Evolutionary conservation across 2,329 filamentous ascomycete species (phyloP).

Genomic region (Sporothrix inflata): DNA sequence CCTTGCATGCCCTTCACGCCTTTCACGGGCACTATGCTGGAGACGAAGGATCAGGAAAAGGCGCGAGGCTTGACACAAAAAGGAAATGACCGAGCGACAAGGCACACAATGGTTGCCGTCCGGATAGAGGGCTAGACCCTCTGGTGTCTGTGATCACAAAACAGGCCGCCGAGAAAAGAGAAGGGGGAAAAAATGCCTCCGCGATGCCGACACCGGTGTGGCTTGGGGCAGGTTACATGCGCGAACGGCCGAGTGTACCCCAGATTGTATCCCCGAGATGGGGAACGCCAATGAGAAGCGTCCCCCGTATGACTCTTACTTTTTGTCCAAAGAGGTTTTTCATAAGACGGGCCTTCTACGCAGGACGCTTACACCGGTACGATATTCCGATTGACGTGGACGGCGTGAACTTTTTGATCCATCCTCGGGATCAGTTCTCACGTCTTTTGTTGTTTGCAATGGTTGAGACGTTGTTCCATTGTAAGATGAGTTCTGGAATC

Average conservation of each 20-base stretch:
- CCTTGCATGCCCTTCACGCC: neutral
- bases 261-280: conserved; percentile 12
- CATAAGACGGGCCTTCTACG: neutral
- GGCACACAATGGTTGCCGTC: neutral
- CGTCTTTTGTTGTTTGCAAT: neutral
- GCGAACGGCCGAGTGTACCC: neutral
- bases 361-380: neutral
- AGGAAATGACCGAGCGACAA: neutral
- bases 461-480: neutral
- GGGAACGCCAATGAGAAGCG: conserved; percentile 11
- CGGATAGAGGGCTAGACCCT: neutral
- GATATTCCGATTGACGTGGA: neutral
- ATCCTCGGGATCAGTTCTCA: neutral
- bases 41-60: neutral
- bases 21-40: neutral
- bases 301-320: conserved; percentile 11
- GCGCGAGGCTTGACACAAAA: conserved; percentile 1
- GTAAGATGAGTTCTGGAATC: neutral
- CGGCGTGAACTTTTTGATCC: neutral
- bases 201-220: conserved; percentile 19
- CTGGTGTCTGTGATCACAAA: neutral
- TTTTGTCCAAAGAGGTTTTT: conserved; percentile 1
- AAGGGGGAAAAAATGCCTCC: neutral
- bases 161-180: neutral
- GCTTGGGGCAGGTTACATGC: conserved; percentile 16